A percentile compares a stretch with the other conserved stretches of the same genome.
Conservation (phyloP, 2,329 filamentous ascomycete genomes). For the Cladophialophora chaetospira region DNA sequence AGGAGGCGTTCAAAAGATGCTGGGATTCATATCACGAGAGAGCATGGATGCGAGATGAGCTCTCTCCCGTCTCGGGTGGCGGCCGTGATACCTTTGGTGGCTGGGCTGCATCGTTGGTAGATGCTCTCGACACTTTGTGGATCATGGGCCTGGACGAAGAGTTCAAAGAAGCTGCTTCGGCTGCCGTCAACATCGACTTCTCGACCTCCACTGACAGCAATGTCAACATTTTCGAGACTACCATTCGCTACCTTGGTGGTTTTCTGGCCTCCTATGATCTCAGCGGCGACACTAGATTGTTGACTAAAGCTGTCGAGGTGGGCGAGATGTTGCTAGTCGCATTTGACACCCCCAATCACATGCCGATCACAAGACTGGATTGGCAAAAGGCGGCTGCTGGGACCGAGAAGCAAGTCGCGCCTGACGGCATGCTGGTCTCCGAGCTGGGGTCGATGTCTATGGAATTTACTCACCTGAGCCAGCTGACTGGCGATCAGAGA, state of each 20-base stretch:
- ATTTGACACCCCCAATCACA: slow-evolving; percentile 37
- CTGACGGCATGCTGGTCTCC: background rate
- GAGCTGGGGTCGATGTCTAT: slow-evolving; percentile 23
- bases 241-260: slow-evolving; percentile 57
- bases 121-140: slow-evolving; percentile 62
- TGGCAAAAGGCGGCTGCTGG: background rate
- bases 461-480: slow-evolving; percentile 32
- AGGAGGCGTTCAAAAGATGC: background rate
- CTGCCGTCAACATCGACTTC: slow-evolving; percentile 58
- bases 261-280: slow-evolving; percentile 57
- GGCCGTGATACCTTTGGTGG: slow-evolving; percentile 9
- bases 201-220: slow-evolving; percentile 39
- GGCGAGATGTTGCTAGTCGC: slow-evolving; percentile 57
- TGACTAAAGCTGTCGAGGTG: slow-evolving; percentile 56
- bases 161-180: slow-evolving; percentile 57
- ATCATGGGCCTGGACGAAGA: slow-evolving; percentile 63
- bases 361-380: slow-evolving; percentile 29
- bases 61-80: background rate
- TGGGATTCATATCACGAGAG: background rate
- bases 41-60: background rate
- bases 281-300: slow-evolving; percentile 49
- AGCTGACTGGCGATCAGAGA: slow-evolving; percentile 40
- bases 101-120: slow-evolving; percentile 62
- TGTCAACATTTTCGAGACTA: slow-evolving; percentile 54
- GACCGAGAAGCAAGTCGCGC: background rate